Evolutionary conservation across 208 protist species (phyloP).

Genomic region (Trypanosoma congolense): DNA sequence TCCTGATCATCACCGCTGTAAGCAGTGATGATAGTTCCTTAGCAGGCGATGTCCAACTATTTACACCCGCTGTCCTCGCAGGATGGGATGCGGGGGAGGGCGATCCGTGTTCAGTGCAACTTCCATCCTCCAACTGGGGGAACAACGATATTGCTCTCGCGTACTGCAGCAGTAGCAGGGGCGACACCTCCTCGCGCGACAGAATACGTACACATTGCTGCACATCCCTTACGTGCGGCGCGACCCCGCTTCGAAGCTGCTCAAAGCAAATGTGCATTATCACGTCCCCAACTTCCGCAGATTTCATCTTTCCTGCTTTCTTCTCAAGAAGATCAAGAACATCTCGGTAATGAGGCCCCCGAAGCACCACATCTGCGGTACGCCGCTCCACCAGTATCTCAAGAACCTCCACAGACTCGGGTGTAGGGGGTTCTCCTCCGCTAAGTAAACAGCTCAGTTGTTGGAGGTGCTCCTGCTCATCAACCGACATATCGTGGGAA

Average conservation of each 20-base stretch:
- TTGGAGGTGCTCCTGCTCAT: constrained; percentile 17
- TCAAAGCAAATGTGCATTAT: constrained; percentile 21
- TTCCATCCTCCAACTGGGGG: constrained; percentile 10
- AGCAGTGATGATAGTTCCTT: constrained; percentile 5
- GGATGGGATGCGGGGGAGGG: no score
- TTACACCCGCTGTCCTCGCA: no score
- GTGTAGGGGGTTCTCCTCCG: background rate
- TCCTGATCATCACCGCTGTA: constrained; percentile 4
- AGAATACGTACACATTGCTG: constrained; percentile 22
- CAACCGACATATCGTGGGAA: constrained; percentile 4
- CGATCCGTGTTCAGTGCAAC: background rate
- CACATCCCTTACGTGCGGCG: constrained; percentile 10
- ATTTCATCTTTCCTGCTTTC: background rate
- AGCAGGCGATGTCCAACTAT: no score
- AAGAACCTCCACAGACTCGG: constrained; percentile 18
- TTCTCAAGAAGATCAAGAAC: constrained; percentile 18
- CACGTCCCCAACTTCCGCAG: background rate
- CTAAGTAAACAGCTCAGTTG: background rate
- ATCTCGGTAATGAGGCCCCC: constrained; percentile 17
- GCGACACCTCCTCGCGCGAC: background rate
- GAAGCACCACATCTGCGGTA: constrained; percentile 22
- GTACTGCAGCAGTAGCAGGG: constrained; percentile 17
- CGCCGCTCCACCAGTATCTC: constrained; percentile 15
- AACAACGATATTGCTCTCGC: constrained; percentile 29
- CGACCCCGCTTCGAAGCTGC: constrained; percentile 25